Base-by-base conservation (phyloP, 2,329 filamentous ascomycete species). In the Neopestalotiopsis rosae region DNA sequence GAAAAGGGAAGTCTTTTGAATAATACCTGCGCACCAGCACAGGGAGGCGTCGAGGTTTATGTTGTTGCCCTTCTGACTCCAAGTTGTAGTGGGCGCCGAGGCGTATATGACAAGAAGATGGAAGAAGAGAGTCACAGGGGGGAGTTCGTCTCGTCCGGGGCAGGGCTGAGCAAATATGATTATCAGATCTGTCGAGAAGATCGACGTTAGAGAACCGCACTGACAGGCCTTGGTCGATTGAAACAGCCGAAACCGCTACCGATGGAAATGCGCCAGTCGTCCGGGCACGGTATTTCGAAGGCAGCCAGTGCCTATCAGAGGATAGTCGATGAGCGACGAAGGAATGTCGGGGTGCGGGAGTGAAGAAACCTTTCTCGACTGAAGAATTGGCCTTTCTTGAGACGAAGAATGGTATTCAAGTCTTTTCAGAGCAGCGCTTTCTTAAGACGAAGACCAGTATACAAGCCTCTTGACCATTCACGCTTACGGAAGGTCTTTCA, bases 181-280 rank as follows among this genome's bases (percentile, higher is more conserved):
- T 72, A 76, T 74, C 73, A 75, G 74, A 76, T 70, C 74, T 76
- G 74, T 76, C 73, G 71, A 74, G 74, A 75, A 76, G 79, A 82
- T 81, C 79, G 77, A 79, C 78, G 77, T 79, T 80, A 79, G 77
- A 79, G 74, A 75, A 74, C 79, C 74, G 79, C 76, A 79, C 77
- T 78, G 78, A 79, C 77, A 74, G 72, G 75, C 74, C 73, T 73
- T 74, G 72, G 74, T 74, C 73, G 75, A 77, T 80, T 79, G 78
- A 81, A 81, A 81, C 79, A 74, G 74, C 77, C 79, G 78, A 82
- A 81, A 81, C 80, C 77, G 76, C 74, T 73, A 71, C 69, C 32
- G 38, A 76, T 74, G 75, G 74, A 76, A 75, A 73, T 73, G 71
- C 70, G 69, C 70, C 70, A 68, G 71, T 70, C 69, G 68, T 70